Percentiles rank a stretch among this genome's conserved stretches.
phyloP scores from a whole-genome alignment of 768 basidiomycete genomes.

The Neoboletus subvelutipes region DNA sequence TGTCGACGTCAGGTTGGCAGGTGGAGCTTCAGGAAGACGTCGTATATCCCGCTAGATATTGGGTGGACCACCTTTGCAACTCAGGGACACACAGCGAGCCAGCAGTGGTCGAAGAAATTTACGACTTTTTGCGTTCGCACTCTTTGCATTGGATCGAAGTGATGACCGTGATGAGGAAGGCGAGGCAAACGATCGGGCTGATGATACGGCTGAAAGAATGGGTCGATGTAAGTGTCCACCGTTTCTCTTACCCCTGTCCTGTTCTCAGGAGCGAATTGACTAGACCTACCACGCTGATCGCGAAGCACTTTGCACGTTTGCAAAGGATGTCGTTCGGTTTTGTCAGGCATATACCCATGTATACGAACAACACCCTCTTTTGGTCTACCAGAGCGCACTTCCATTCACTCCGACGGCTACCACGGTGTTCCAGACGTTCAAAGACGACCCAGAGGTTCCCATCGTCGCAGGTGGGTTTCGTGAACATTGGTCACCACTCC shows the following conservation, averaged over 20 bases:
- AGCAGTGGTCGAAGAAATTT: conserved; percentile 14
- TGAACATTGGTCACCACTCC: conserved; percentile 32
- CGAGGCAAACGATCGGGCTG: conserved; percentile 32
- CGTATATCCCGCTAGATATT: conserved; percentile 24
- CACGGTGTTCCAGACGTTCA: conserved; percentile 27
- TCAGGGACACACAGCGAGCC: conserved; percentile 2
- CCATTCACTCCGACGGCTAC: conserved; percentile 32
- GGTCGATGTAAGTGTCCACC: conserved; percentile 19
- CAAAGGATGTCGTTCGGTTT: conserved; percentile 31
- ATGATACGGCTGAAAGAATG: conserved; percentile 29
- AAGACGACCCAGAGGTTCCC: conserved; percentile 24
- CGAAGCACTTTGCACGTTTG: conserved; percentile 18
- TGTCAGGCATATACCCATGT: conserved; percentile 31
- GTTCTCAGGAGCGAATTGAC: not conserved
- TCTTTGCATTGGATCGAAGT: conserved; percentile 36
- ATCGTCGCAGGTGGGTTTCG: conserved; percentile 30
- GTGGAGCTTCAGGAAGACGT: conserved; percentile 26
- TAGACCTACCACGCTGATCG: conserved; percentile 17
- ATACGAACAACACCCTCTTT: conserved; percentile 34
- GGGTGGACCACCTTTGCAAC: conserved; percentile 32
- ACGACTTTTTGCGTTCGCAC: conserved; percentile 22
- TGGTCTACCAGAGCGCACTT: conserved; percentile 33
- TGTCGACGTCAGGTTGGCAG: conserved; percentile 20
- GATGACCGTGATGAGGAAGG: conserved; percentile 31
- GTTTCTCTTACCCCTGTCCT: not conserved